A percentile compares a stretch with the other conserved stretches of the same genome.
Evolutionary conservation across 2,329 filamentous ascomycete species (phyloP).

Genomic region (Balansia obtecta): DNA sequence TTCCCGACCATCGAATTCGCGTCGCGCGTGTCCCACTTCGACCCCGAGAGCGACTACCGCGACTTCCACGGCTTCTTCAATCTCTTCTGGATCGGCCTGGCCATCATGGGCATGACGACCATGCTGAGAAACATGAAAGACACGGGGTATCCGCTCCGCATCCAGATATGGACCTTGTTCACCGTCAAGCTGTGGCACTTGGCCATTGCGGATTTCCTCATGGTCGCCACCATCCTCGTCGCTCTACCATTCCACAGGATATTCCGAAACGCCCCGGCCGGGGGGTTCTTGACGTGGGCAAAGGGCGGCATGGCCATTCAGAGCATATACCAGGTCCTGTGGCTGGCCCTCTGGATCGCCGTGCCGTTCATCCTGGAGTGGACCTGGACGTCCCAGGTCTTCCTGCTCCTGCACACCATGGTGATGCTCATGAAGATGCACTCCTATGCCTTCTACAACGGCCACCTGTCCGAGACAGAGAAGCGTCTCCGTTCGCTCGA

Average conservation of each 20-base stretch:
- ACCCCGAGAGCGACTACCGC: constrained; percentile 79
- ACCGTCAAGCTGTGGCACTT: constrained; percentile 83
- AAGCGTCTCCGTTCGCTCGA: constrained; percentile 72
- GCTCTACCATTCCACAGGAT: constrained; percentile 62
- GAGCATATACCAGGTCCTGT: constrained; percentile 65
- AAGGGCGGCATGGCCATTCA: constrained; percentile 70
- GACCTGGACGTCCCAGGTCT: constrained; percentile 97
- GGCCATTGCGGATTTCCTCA: constrained; percentile 68
- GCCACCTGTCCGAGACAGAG: constrained; percentile 80
- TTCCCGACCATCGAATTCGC: constrained; percentile 92
- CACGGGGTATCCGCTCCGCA: constrained; percentile 73
- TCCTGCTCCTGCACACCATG: constrained; percentile 81
- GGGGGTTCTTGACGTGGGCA: constrained; percentile 55
- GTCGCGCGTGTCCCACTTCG: constrained; percentile 87
- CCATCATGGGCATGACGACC: constrained; percentile 94
- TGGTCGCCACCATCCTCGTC: constrained; percentile 65
- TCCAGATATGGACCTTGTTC: constrained; percentile 80
- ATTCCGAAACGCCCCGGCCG: constrained; percentile 40
- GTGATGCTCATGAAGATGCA: constrained; percentile 98
- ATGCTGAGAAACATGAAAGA: constrained; percentile 89
- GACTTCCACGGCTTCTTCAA: constrained; percentile 98
- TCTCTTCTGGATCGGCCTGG: constrained; percentile 92
- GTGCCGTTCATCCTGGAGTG: constrained; percentile 78
- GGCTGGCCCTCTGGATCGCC: constrained; percentile 73
- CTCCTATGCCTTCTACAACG: constrained; percentile 96